A percentile compares a stretch with the other conserved stretches of the same genome.
Evolutionary conservation across 208 protist genomes (phyloP).

Genomic region (Naegleria fowleri): DNA sequence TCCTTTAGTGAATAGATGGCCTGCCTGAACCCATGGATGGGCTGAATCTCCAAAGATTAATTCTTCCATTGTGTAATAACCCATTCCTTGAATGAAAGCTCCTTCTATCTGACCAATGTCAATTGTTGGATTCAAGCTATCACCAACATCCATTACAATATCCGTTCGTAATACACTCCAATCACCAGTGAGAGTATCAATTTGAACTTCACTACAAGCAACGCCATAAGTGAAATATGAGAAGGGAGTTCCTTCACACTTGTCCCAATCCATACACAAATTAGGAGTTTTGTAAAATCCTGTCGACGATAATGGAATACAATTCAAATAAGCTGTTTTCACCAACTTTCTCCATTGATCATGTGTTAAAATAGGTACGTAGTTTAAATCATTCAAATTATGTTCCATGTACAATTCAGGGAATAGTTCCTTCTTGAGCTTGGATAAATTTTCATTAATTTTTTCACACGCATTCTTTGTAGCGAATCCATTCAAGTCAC

Average conservation of each 20-base stretch:
- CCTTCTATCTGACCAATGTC: constrained; percentile 74
- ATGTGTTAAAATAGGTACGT: not conserved
- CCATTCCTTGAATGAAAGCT: constrained; percentile 63
- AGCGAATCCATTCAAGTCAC: constrained; percentile 9
- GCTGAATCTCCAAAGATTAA: constrained; percentile 3
- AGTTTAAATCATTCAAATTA: not conserved
- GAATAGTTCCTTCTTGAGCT: not conserved
- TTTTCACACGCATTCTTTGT: constrained; percentile 32
- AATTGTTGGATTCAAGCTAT: constrained; percentile 56
- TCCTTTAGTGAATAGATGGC: not conserved
- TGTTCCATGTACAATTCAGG: not conserved
- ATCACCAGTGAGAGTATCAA: constrained; percentile 64
- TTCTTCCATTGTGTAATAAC: constrained; percentile 35
- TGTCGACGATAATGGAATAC: constrained; percentile 52
- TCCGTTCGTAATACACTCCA: constrained; percentile 42
- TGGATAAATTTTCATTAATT: constrained; percentile 29
- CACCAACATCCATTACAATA: constrained; percentile 58
- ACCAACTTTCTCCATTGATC: constrained; percentile 30
- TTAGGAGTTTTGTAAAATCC: constrained; percentile 52
- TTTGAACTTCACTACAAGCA: constrained; percentile 52
- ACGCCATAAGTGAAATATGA: constrained; percentile 61
- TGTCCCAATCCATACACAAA: constrained; percentile 19
- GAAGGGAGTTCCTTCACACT: constrained; percentile 47
- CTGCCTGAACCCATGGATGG: not conserved
- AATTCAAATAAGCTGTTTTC: constrained; percentile 45